A percentile compares a stretch with the other conserved stretches of the same genome.
Evolutionary conservation across 2,329 filamentous ascomycete species (phyloP).

Genomic region (Aspergillus sclerotialis): DNA sequence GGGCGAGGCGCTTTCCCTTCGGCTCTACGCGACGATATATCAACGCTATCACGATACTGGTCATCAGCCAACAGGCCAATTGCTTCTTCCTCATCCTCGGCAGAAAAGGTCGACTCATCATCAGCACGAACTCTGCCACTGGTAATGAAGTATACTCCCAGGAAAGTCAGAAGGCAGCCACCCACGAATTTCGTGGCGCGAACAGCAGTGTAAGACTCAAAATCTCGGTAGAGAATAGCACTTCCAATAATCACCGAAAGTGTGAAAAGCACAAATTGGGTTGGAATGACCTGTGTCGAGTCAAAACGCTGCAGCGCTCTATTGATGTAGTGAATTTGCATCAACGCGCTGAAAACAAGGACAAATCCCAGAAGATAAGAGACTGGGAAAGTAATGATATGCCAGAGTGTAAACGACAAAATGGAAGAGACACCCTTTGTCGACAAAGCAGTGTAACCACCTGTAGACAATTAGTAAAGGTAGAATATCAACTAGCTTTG

Average conservation of each 20-base stretch:
- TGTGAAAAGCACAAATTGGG: slow-evolving; percentile 95
- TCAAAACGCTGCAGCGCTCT: slow-evolving; percentile 85
- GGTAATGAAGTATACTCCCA: slow-evolving; percentile 95
- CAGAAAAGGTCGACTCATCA: slow-evolving; percentile 58
- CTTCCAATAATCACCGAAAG: slow-evolving; percentile 92
- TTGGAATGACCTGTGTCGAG: slow-evolving; percentile 95
- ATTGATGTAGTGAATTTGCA: slow-evolving; percentile 98
- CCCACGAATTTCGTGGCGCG: slow-evolving; percentile 80
- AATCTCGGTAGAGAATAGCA: slow-evolving; percentile 88
- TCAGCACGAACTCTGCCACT: slow-evolving; percentile 61
- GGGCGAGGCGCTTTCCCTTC: slow-evolving; percentile 13
- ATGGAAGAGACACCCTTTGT: slow-evolving; percentile 96
- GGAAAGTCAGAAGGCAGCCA: slow-evolving; percentile 86
- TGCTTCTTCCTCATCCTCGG: slow-evolving; percentile 55
- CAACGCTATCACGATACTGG: slow-evolving; percentile 28
- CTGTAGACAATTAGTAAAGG: slow-evolving; percentile 37
- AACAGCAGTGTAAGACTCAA: slow-evolving; percentile 68
- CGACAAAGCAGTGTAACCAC: slow-evolving; percentile 91
- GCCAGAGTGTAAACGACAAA: slow-evolving; percentile 82
- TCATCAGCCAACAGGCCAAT: slow-evolving; percentile 35
- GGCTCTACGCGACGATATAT: slow-evolving; percentile 19
- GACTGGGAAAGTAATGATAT: slow-evolving; percentile 83
- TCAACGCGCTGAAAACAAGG: slow-evolving; percentile 74
- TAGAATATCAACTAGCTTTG: slow-evolving; percentile 1
- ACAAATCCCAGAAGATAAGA: slow-evolving; percentile 80